Evolutionary conservation across 78 protist genomes (phyloP), one percentile per base, ranked within the genome.

Genomic region (Diacronema lutheri): DNA sequence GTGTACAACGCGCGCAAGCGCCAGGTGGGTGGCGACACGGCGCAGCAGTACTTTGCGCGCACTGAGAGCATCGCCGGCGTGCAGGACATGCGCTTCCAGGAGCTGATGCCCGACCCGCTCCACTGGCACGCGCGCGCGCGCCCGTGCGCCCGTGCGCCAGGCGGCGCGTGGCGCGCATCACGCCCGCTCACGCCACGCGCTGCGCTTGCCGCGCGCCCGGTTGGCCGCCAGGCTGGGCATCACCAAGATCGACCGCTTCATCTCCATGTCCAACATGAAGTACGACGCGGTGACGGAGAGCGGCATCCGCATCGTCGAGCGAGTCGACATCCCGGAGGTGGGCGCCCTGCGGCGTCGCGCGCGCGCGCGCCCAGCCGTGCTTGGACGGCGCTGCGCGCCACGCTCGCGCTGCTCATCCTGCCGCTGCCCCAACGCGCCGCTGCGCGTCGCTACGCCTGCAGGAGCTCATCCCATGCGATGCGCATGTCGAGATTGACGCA

Each of bases 1-100:
- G 90, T 87, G n/a, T 87, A 87, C 90, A 87, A 87, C 81, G 90
- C 90, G 44, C 46, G 84, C 71, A 73, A 85, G 73, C 33, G 73
- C 29, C 83, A 74, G 41, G 40, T 0, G 58, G 71, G 83, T 3
- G 85, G 90, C 13, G 90, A 87, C 66, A 16, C 78, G 11, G 90
- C 86, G 23, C 76, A 61, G 46, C 66, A 62, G 23, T 87, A 87
- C 80, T 87, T 87, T 72, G 38, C 66, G 44, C 90, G 85, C 20
- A 87, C 90, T 10, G 83, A 58, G 41, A 10, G n/a, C 19, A 62
- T 87, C 26, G 90, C 90, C 9, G 90, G 90, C 20, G 85, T 79
- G 1, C 62, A 84, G 44, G 88, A 85, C 64, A 50, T 74, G 71
- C 88, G 88, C 26, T 85, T 74, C 83, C 88, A 85, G 31, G 88